Conservation (phyloP, 2,329 filamentous ascomycete genomes). For the Clarireedia monteithiana region DNA sequence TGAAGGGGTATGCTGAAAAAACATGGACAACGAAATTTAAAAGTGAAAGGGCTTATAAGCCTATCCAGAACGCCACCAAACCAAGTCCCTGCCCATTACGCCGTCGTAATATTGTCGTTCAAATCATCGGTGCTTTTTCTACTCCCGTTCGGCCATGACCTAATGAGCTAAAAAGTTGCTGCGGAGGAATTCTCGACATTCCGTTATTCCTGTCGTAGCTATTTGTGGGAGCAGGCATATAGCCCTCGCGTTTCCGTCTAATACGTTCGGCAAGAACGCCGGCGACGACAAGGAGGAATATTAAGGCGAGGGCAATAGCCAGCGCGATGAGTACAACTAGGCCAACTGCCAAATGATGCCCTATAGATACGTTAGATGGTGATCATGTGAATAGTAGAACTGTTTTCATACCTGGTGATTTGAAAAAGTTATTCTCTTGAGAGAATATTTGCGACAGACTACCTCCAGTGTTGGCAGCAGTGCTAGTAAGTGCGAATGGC, state of each 20-base stretch:
- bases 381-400: conserved; percentile 10
- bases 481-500: conserved; percentile 75
- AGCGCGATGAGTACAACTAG: conserved; percentile 76
- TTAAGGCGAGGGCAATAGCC: conserved; percentile 68
- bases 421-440: conserved; percentile 71
- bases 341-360: conserved; percentile 57
- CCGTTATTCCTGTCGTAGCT: conserved; percentile 53
- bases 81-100: conserved; percentile 14
- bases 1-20: conserved; percentile 22
- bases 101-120: conserved; percentile 19
- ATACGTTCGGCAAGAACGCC: conserved; percentile 70
- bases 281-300: conserved; percentile 67
- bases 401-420: conserved; percentile 46
- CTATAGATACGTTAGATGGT: conserved; percentile 29
- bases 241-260: conserved; percentile 71
- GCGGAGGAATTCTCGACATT: conserved; percentile 52
- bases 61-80: conserved; percentile 28
- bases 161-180: conserved; percentile 37
- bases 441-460: conserved; percentile 79
- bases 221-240: conserved; percentile 65
- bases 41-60: conserved; percentile 18
- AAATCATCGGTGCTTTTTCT: conserved; percentile 26
- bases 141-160: conserved; percentile 25
- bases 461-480: conserved; percentile 54
- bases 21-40: conserved; percentile 19